Percentiles rank a stretch among this genome's conserved stretches.
Conservation (phyloP, 495 filamentous ascomycete genomes). For the Immersiella caudata region DNA sequence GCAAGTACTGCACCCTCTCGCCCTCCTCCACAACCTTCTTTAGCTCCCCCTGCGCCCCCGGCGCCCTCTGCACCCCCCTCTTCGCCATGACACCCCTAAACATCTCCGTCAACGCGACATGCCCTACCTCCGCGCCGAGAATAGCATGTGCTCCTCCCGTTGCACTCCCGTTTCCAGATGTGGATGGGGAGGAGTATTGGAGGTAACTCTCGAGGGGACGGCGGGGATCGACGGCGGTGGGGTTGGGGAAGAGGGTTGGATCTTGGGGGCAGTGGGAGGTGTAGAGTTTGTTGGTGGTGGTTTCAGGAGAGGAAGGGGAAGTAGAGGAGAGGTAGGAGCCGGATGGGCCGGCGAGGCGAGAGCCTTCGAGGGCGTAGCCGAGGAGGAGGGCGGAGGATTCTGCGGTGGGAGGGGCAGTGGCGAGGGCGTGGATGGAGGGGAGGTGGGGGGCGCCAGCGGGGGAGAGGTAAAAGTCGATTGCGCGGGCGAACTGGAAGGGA, state of each 20-base stretch:
- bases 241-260: constrained; percentile 66
- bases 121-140: constrained; percentile 63
- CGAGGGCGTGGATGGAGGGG: constrained; percentile 60
- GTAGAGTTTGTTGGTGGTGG: constrained; percentile 50
- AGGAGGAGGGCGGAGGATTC: constrained; percentile 47
- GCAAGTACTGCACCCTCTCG: constrained; percentile 69
- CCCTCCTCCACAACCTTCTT: constrained; percentile 68
- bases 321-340: constrained; percentile 54
- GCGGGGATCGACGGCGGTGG: constrained; percentile 64
- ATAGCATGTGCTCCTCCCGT: constrained; percentile 60
- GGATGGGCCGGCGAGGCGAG: constrained; percentile 52
- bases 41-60: constrained; percentile 69
- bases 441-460: constrained; percentile 56
- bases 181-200: constrained; percentile 54
- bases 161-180: too few species aligned
- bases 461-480: constrained; percentile 77
- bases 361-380: constrained; percentile 57
- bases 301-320: constrained; percentile 54
- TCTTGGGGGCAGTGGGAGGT: constrained; percentile 61
- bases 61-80: constrained; percentile 66
- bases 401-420: constrained; percentile 35
- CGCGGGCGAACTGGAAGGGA: constrained; percentile 61
- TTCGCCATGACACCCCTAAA: constrained; percentile 66
- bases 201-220: constrained; percentile 71
- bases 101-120: constrained; percentile 68